phyloP scores from a whole-genome alignment of 1,139 yeast genomes.

The Suhomyces wounanorum region DNA sequence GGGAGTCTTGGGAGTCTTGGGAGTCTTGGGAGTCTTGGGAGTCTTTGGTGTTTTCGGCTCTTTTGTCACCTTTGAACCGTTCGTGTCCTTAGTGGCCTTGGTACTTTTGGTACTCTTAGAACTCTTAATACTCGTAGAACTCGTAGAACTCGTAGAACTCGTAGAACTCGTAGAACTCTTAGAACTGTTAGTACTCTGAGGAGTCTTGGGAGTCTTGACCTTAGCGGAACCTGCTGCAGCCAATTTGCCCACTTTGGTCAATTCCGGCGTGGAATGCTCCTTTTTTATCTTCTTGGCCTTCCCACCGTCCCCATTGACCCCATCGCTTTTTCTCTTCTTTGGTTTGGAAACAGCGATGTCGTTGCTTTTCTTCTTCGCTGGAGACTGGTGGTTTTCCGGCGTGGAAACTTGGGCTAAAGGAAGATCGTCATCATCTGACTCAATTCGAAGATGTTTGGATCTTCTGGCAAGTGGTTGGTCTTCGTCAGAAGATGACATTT shows the following conservation, averaged over 20 bases:
- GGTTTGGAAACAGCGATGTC: conserved; percentile 9
- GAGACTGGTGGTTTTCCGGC: neutral
- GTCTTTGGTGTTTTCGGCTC: conserved; percentile 2
- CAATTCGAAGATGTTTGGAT: conserved; percentile 4
- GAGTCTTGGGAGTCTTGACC: neutral
- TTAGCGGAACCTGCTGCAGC: neutral
- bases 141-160: neutral
- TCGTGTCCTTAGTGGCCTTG: neutral
- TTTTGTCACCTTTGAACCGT: neutral
- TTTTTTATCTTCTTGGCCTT: conserved; percentile 5
- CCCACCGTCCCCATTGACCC: conserved; percentile 1
- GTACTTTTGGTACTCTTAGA: no score
- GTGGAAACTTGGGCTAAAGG: conserved; percentile 13
- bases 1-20: conserved; percentile 7
- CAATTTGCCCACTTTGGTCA: neutral
- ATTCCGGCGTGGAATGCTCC: neutral
- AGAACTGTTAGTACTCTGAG: neutral
- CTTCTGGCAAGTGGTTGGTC: conserved; percentile 9
- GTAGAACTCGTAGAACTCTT: no score
- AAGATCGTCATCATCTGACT: conserved; percentile 16
- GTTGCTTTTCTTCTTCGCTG: conserved; percentile 1
- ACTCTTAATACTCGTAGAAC: neutral
- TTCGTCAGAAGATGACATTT: conserved; percentile 11
- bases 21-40: conserved; percentile 7
- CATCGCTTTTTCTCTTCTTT: conserved; percentile 8